These are phyloP conservation scores for Novymonas esmeraldas DNA, from an alignment of 208 protist species.

Conservation along the genomic window DNA sequence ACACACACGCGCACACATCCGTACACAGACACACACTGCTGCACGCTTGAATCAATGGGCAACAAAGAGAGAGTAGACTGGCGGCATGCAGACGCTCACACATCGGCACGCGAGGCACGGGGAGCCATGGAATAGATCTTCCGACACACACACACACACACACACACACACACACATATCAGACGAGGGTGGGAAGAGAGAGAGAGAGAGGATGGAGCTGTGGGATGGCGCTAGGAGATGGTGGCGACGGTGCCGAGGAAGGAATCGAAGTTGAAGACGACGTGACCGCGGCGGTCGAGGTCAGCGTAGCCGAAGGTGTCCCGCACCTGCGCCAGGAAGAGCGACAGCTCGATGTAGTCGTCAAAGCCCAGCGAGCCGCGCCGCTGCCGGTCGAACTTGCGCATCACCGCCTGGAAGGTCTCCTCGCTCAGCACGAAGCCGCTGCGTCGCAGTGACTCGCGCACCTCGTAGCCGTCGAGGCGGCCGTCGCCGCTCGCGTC, in stretches of 20 bases:
- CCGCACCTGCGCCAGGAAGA: slow-evolving; percentile 58
- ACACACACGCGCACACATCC: too few species aligned
- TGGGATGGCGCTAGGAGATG: slow-evolving; percentile 26
- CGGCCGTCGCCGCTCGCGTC: slow-evolving; percentile 45
- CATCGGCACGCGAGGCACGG: neutral
- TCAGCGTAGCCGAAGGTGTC: slow-evolving; percentile 65
- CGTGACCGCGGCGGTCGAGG: slow-evolving; percentile 42
- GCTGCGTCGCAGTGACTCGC: slow-evolving; percentile 39
- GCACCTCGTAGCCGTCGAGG: slow-evolving; percentile 58
- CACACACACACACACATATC: neutral
- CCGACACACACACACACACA: neutral
- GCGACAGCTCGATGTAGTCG: slow-evolving; percentile 80
- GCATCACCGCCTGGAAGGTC: slow-evolving; percentile 75
- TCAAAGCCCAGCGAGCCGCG: slow-evolving; percentile 67
- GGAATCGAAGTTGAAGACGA: slow-evolving; percentile 62
- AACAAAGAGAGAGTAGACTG: too few species aligned
- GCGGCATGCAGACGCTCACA: too few species aligned
- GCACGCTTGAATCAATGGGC: too few species aligned
- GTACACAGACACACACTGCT: too few species aligned
- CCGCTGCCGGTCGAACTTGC: slow-evolving; percentile 67
- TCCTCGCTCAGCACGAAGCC: slow-evolving; percentile 55
- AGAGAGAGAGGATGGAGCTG: neutral
- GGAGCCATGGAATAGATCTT: too few species aligned
- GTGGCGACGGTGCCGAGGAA: slow-evolving; percentile 44
- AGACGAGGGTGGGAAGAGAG: neutral